Evolutionary conservation across 2,329 filamentous ascomycete genomes (phyloP), one percentile per base, ranked within the genome.

Genomic region (Venturia aucupariae): DNA sequence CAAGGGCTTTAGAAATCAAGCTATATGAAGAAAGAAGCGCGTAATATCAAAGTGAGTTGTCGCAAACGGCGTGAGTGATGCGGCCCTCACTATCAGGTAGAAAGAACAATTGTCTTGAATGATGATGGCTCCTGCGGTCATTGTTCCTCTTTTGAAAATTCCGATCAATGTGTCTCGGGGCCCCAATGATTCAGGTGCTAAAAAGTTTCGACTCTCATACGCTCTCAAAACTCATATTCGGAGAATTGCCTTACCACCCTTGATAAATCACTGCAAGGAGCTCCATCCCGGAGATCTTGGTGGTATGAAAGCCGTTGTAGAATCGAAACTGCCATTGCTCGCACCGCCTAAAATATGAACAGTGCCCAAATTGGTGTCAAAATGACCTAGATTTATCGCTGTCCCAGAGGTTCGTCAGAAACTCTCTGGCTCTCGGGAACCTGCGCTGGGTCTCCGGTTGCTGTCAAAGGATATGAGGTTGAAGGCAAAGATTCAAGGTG

Each of bases 401-500:
- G 84, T 68, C 81, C 85, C 65, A 85, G 76, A 63, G 80, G 79
- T 70, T 82, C 80, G 64, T 85, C 79, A 65, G 82, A 85, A 67
- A 86, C 80, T 67, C 81, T 79, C 74, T 87, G 84, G 57, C 77
- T 77, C 71, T 83, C 79, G 51, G 80, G 77, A 39, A 88, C 81
- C 73, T 87, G 82, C 32, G 81, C 84, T n/a, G 80, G 73, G 68
- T 86, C 77, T 54, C 81, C 82, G 59, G 78, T 79, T n/a, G 86
- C 79, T 67, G 80, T 82, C 65, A 97, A 83, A 46, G 93, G 93
- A 76, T 94, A 96, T 67, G 90, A 86, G 22, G 90, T 92, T 69
- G 85, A 79, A 38, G 91, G 88, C 19, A 93, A 83, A 65, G 92
- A 87, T 79, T 97, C 85, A 69, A 97, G 86, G 75, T 92, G 85